These are phyloP conservation scores for Thozetella sp. DNA, from an alignment of 495 filamentous ascomycete species.

Conservation along the genomic window DNA sequence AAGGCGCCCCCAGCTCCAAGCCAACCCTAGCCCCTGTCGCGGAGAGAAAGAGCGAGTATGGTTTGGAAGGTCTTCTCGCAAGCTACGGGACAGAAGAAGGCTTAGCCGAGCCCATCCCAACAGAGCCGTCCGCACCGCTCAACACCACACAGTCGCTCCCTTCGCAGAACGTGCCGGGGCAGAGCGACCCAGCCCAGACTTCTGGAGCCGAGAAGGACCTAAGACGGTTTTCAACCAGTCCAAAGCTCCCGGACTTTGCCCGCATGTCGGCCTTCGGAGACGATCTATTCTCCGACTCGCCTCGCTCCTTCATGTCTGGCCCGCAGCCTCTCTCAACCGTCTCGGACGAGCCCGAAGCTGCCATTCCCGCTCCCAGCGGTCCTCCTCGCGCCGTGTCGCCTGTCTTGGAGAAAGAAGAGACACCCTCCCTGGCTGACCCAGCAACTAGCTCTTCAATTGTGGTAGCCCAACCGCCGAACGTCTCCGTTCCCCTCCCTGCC, in stretches of 20 bases:
- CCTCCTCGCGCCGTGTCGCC: neutral
- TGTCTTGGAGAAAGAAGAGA: no score
- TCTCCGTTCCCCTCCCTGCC: no score
- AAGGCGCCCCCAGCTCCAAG: slow-evolving; percentile 26
- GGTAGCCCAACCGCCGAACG: no score
- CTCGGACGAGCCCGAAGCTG: slow-evolving; percentile 1
- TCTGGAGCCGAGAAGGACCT: slow-evolving; percentile 55
- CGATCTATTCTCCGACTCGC: slow-evolving; percentile 37
- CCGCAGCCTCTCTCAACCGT: slow-evolving; percentile 7
- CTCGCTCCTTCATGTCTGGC: slow-evolving; percentile 9
- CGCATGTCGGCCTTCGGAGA: slow-evolving; percentile 67
- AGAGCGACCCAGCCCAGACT: slow-evolving; percentile 66
- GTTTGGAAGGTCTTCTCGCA: slow-evolving; percentile 40
- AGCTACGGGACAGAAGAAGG: slow-evolving; percentile 15
- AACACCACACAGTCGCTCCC: neutral
- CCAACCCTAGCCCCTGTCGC: slow-evolving; percentile 54
- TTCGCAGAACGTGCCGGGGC: neutral
- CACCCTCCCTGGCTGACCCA: no score
- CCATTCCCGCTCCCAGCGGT: neutral
- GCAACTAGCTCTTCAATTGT: no score
- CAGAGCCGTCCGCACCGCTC: neutral
- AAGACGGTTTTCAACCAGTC: slow-evolving; percentile 43
- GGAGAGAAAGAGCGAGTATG: slow-evolving; percentile 62
- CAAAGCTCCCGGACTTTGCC: slow-evolving; percentile 64
- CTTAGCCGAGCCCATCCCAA: slow-evolving; percentile 8